These are phyloP conservation scores for Linum trigynum DNA, from an alignment of 345 rosid genomes.

Conservation along the genomic window DNA sequence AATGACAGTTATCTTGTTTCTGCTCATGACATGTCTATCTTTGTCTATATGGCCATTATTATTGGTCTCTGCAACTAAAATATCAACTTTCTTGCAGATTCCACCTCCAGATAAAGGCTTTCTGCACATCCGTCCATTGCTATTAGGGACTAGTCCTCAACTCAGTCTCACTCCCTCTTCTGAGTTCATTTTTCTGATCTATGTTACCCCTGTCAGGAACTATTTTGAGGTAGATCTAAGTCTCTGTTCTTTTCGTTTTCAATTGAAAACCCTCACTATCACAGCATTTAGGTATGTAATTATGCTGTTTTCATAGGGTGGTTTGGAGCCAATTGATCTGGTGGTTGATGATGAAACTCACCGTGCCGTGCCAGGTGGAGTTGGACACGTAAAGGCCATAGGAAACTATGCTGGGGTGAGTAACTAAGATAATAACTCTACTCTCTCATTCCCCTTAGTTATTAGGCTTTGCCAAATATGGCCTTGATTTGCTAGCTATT, in stretches of 20 bases:
- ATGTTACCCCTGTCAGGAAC: slow-evolving; percentile 20
- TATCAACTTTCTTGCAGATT: slow-evolving; percentile 14
- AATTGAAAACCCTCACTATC: neutral
- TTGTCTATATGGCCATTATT: neutral
- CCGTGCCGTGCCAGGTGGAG: slow-evolving; percentile 27
- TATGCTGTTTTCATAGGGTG: slow-evolving; percentile 12
- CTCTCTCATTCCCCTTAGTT: too few species aligned
- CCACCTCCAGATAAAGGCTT: slow-evolving; percentile 26
- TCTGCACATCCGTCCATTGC: slow-evolving; percentile 23
- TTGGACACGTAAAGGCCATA: slow-evolving; percentile 24
- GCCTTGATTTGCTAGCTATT: neutral
- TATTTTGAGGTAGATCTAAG: slow-evolving; percentile 20
- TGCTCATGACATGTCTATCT: slow-evolving; percentile 5
- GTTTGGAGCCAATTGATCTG: slow-evolving; percentile 18
- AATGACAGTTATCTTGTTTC: slow-evolving; percentile 8
- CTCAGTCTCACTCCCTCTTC: slow-evolving; percentile 20
- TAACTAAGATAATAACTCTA: neutral
- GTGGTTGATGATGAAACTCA: slow-evolving; percentile 20
- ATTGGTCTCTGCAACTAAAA: neutral
- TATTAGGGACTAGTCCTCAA: slow-evolving; percentile 24
- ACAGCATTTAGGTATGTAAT: neutral
- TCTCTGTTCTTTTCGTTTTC: slow-evolving; percentile 4
- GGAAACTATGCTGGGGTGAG: slow-evolving; percentile 27
- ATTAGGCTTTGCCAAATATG: neutral
- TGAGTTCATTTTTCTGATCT: slow-evolving; percentile 22